Evolutionary conservation across 2,329 filamentous ascomycete genomes (phyloP).

Genomic region (Aaosphaeria pasadenensis): DNA sequence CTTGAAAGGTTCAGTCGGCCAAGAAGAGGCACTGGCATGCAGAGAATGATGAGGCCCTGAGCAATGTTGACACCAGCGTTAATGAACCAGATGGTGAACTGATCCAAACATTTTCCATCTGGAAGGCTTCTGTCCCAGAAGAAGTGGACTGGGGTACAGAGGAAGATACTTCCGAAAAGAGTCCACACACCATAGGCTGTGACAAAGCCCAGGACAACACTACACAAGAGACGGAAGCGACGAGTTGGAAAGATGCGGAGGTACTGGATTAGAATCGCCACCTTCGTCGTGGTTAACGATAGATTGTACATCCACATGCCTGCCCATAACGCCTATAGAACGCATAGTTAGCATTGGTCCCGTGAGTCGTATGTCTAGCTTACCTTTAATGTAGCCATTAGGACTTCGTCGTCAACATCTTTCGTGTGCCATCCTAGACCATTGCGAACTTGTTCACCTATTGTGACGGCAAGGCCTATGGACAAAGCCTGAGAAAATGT

Average conservation of each 20-base stretch:
- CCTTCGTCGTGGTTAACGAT: conserved; percentile 27
- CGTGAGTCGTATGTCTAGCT: background rate
- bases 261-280: conserved; percentile 32
- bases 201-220: conserved; percentile 22
- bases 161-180: conserved; percentile 30
- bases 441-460: conserved; percentile 27
- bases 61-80: conserved; percentile 31
- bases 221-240: conserved; percentile 26
- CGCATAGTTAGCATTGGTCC: conserved; percentile 8
- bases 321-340: conserved; percentile 31
- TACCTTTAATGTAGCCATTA: conserved; percentile 12
- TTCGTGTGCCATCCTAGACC: conserved; percentile 24
- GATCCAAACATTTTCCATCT: conserved; percentile 27
- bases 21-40: conserved; percentile 30
- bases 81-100: conserved; percentile 25
- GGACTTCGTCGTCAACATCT: conserved; percentile 9
- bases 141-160: conserved; percentile 28
- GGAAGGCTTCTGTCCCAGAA: conserved; percentile 30
- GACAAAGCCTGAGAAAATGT: conserved; percentile 15
- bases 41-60: conserved; percentile 30
- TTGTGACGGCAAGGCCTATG: conserved; percentile 24
- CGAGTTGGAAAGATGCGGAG: conserved; percentile 26
- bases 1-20: conserved; percentile 28
- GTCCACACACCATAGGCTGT: conserved; percentile 24
- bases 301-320: conserved; percentile 32